Evolutionary conservation across 1,284 basidiomycete genomes (phyloP).

Genomic region (Boletus mariae): DNA sequence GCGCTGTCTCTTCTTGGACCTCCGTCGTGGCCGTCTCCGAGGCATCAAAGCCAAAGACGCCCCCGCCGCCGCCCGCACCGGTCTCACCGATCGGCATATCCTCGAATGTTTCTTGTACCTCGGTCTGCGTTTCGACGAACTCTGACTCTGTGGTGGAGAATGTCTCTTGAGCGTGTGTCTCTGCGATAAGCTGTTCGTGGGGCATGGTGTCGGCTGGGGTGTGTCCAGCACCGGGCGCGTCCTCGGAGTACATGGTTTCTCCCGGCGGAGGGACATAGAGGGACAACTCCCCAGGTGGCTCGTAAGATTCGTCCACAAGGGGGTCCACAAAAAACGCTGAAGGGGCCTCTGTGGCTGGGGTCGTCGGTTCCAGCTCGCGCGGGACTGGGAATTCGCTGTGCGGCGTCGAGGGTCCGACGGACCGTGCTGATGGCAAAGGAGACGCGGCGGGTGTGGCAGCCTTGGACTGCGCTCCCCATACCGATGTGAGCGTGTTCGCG

Average conservation of each 20-base stretch:
- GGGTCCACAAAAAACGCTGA: background rate
- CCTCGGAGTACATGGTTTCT: slow-evolving; percentile 1
- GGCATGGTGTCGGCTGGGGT: slow-evolving; percentile 31
- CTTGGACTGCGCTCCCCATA: slow-evolving; percentile 33
- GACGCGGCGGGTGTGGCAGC: slow-evolving; percentile 27
- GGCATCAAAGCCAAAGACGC: background rate
- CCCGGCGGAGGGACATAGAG: slow-evolving; percentile 11
- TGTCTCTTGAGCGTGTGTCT: background rate
- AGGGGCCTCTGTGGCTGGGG: background rate
- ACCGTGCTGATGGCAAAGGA: slow-evolving; percentile 18
- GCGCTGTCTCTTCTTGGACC: background rate
- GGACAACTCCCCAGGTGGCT: slow-evolving; percentile 1
- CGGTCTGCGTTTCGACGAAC: slow-evolving; percentile 1
- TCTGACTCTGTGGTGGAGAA: background rate
- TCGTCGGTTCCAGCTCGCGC: slow-evolving; percentile 9
- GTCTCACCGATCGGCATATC: background rate
- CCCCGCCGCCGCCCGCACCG: background rate
- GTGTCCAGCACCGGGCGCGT: slow-evolving; percentile 7
- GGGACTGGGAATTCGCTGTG: slow-evolving; percentile 11
- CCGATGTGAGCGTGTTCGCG: slow-evolving; percentile 18
- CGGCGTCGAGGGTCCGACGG: slow-evolving; percentile 24
- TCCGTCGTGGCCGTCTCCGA: background rate
- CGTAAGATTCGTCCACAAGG: background rate
- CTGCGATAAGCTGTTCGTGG: slow-evolving; percentile 16
- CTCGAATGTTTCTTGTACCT: slow-evolving; percentile 10